Evolutionary conservation across 768 basidiomycete species (phyloP).

Genomic region (Crepidotus variabilis): DNA sequence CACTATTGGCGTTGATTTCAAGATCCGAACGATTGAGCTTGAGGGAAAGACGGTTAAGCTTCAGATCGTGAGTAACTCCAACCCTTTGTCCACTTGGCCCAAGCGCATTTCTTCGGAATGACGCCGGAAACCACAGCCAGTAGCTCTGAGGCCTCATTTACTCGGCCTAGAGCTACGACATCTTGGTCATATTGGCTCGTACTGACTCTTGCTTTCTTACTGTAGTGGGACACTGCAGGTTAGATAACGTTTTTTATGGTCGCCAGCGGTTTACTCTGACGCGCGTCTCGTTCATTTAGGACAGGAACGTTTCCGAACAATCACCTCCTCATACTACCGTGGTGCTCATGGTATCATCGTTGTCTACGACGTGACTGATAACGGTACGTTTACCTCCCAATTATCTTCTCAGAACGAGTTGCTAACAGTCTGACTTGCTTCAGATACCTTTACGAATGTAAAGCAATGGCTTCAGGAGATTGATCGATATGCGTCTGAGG

Average conservation of each 20-base stretch:
- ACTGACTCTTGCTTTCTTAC: constrained; percentile 24
- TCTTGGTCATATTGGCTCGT: constrained; percentile 1
- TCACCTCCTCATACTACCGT: constrained; percentile 99
- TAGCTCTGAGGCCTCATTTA: not conserved
- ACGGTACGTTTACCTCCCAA: constrained; percentile 43
- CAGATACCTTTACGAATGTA: constrained; percentile 92
- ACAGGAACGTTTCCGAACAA: constrained; percentile 98
- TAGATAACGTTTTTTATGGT: constrained; percentile 17
- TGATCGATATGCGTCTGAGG: constrained; percentile 94
- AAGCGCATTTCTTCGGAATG: constrained; percentile 2
- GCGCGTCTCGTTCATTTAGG: constrained; percentile 38
- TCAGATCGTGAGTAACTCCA: constrained; percentile 81
- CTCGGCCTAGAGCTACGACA: not conserved
- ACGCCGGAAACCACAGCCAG: not conserved
- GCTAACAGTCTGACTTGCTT: not conserved
- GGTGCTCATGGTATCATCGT: constrained; percentile 98
- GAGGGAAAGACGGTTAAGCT: constrained; percentile 98
- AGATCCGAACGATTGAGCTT: constrained; percentile 97
- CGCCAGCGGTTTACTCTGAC: not conserved
- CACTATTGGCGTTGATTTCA: constrained; percentile 98
- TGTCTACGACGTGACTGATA: constrained; percentile 98
- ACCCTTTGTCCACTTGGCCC: constrained; percentile 6
- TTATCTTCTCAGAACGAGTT: not conserved
- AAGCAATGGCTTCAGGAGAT: constrained; percentile 96
- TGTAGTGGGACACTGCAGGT: constrained; percentile 97